Base-by-base conservation (phyloP, 495 filamentous ascomycete genomes). In the Rhizodiscina lignyota region DNA sequence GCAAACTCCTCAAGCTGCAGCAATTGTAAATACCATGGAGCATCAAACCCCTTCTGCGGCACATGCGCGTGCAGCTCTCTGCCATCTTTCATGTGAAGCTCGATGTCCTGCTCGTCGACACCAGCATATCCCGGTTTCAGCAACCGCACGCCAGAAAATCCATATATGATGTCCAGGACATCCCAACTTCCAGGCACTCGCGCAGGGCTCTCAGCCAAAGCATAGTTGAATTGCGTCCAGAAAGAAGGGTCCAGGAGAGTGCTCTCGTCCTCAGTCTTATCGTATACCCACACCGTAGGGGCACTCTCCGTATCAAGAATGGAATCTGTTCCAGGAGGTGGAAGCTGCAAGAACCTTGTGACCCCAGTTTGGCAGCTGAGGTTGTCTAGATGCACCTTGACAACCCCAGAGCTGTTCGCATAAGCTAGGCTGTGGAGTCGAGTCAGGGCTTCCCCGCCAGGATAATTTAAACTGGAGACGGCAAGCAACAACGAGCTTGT, bases 361-460 rank as follows among this genome's bases (percentile, higher is more conserved):
- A 94, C 72, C 32, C 89, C 89, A 19, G 89, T 94, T 69, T 94
- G 94, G 54, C 84, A 94, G 16, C 79, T 73, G 3, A 89, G 57
- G 21, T 89, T 89, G 37, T 87, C 85, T 26, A 17, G n/a, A 34
- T 18, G 18, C 40, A 31, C 4, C 6, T 19, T 8, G n/a, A n/a
- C n/a, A n/a, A n/a, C n/a, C n/a, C n/a, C n/a, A n/a, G n/a, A n/a
- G 2, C 24, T 18, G 2, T 10, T 1, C 15, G 17, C 24, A 29
- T 26, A 31, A 3, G 35, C 27, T 21, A 50, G 18, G 18, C 29
- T 13, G 34, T 58, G 55, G 4, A 61, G 46, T 1, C 26, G 32
- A 4, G 33, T 3, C 10, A 61, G 32, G 4, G 56, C 57, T 8
- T 37, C 34, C 16, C 48, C 57, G 10, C 57, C 57, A 5, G 57